Evolutionary conservation across 148 eudicot genomes (phyloP).

Genomic region (Dianthus caryophyllus): DNA sequence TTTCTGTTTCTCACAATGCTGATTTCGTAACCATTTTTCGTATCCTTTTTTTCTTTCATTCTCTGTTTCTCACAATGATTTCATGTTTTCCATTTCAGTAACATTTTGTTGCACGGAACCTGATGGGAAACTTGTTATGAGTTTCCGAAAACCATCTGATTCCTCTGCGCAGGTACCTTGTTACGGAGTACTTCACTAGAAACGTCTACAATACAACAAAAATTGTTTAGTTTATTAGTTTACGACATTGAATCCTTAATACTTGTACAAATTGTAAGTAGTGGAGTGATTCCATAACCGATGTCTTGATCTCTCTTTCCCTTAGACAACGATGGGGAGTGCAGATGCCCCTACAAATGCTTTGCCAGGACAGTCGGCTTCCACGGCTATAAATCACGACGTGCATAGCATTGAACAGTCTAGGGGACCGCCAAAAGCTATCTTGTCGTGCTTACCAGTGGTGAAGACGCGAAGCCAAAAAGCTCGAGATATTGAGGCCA

Average conservation of each 20-base stretch:
- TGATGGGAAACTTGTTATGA: slow-evolving; percentile 87
- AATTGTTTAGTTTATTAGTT: no score
- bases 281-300: no score
- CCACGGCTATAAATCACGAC: slow-evolving; percentile 35
- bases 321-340: no score
- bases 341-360: slow-evolving; percentile 46
- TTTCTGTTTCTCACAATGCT: background rate
- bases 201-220: no score
- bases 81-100: slow-evolving; percentile 67
- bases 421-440: no score
- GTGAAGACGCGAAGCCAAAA: slow-evolving; percentile 55
- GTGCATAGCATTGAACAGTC: slow-evolving; percentile 50
- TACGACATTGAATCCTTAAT: no score
- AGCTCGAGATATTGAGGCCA: slow-evolving; percentile 66
- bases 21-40: background rate
- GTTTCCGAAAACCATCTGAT: slow-evolving; percentile 77
- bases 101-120: slow-evolving; percentile 94
- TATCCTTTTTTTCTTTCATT: no score
- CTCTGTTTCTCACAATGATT: no score
- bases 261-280: no score
- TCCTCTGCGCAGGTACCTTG: slow-evolving; percentile 42
- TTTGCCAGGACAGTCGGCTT: slow-evolving; percentile 45
- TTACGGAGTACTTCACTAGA: no score
- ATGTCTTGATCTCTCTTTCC: no score
- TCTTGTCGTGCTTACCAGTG: slow-evolving; percentile 25